Conservation (phyloP, 169 alveolate genomes). For the Plasmodium sp. region DNA sequence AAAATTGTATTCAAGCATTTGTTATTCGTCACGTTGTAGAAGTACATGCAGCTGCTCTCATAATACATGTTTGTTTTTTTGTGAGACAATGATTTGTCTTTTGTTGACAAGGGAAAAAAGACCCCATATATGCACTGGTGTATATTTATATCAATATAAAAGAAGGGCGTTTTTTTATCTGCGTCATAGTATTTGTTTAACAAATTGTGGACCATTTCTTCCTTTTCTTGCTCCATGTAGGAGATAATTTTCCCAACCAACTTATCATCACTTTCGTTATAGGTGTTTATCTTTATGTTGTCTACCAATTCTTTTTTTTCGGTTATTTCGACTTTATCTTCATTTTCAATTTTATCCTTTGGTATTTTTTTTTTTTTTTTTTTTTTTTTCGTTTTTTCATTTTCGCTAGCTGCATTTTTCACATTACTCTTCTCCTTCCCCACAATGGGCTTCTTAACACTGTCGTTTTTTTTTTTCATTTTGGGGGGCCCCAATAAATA, state of each 20-base stretch:
- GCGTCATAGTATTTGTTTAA: slow-evolving; percentile 77
- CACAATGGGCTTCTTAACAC: neutral
- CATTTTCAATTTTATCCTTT: slow-evolving; percentile 77
- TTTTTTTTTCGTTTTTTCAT: slow-evolving; percentile 33
- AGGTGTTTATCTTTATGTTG: slow-evolving; percentile 75
- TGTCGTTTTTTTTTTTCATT: slow-evolving; percentile 10
- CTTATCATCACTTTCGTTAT: slow-evolving; percentile 72
- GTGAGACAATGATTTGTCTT: slow-evolving; percentile 58
- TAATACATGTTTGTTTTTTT: neutral
- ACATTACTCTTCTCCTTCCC: neutral
- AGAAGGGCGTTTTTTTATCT: slow-evolving; percentile 74
- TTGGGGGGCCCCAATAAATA: neutral
- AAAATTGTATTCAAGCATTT: slow-evolving; percentile 54
- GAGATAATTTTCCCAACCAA: slow-evolving; percentile 3
- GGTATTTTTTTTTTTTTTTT: slow-evolving; percentile 44
- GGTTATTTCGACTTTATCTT: slow-evolving; percentile 77
- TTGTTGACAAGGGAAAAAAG: slow-evolving; percentile 57
- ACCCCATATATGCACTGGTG: slow-evolving; percentile 76
- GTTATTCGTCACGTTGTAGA: slow-evolving; percentile 73
- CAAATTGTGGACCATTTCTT: slow-evolving; percentile 73
- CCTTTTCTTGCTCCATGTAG: slow-evolving; percentile 65
- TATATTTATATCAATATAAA: slow-evolving; percentile 75
- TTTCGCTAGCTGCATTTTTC: slow-evolving; percentile 1
- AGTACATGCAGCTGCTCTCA: slow-evolving; percentile 31
- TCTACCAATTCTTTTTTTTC: slow-evolving; percentile 77